Base-by-base conservation (phyloP, 768 basidiomycete species). In the Lanmaoa pseudosensibilis region DNA sequence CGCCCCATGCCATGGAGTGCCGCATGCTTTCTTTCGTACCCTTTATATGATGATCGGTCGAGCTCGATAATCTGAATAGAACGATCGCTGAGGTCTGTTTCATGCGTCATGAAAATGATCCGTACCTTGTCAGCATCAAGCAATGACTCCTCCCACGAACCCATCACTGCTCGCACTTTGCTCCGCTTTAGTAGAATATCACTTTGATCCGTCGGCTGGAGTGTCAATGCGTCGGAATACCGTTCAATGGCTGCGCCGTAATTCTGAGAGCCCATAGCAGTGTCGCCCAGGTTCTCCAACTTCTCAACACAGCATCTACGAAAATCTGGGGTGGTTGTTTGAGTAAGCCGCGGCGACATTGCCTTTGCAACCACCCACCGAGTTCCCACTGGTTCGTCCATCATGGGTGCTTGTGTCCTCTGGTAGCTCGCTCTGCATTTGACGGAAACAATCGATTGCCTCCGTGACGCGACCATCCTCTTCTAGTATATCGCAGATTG, bases 71-170 rank as follows among this genome's bases (percentile, higher is more conserved):
- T n/a, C 59, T 58, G 27, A 27, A 27, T 27, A 27, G 16, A 11
- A 39, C 23, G 8, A 46, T 34, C 11, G 15, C 1, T 3, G 11
- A 25, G 2, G 8, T 10, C 7, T 16, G 3, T 33, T n/a, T 11
- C 6, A 34, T 34, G 7, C 3, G 16, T 3, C 8, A 5, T 16
- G 10, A 38, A 46, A 15, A n/a, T 2, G 16, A 47, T 4, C 1
- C 18, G 21, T 58, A 62, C 61, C 50, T 58, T 27, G 19, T 58
- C 39, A 2, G 53, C 60, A 32, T 62, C 60, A 2, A 1, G 19
- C 8, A 62, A 11, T 0, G 53, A 49, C 1, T 54, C 52, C 5
- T 57, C 36, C 61, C 55, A 62, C 1, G 21, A 36, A 2, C 23
- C 2, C 30, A 23, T 36, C 1, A 9, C 2, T 5, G 39, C 34